Evolutionary conservation across 305 asterid genomes (phyloP).

Genomic region (Plantago coronopus): DNA sequence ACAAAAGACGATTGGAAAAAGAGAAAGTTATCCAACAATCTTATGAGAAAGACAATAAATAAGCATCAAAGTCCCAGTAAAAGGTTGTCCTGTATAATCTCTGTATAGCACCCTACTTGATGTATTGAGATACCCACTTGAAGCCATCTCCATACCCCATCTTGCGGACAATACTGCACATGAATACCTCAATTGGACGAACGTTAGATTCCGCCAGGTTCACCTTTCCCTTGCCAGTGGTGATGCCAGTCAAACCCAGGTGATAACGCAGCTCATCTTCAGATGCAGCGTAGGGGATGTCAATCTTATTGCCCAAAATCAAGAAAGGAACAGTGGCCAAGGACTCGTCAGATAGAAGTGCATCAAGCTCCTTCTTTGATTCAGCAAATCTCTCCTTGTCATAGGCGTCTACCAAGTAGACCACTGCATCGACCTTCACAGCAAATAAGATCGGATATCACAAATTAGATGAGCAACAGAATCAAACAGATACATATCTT

Average conservation of each 20-base stretch:
- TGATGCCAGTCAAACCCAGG: constrained; percentile 41
- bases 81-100: constrained; percentile 6
- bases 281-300: constrained; percentile 48
- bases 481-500: background rate
- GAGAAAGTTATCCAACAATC: constrained; percentile 4
- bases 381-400: constrained; percentile 49
- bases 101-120: constrained; percentile 29
- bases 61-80: constrained; percentile 12
- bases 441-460: constrained; percentile 2
- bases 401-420: constrained; percentile 42
- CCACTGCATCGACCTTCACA: constrained; percentile 44
- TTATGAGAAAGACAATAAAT: background rate
- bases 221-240: constrained; percentile 50
- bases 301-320: constrained; percentile 45
- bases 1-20: background rate
- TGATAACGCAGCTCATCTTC: constrained; percentile 45
- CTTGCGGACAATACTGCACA: constrained; percentile 54
- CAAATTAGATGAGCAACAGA: background rate
- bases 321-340: constrained; percentile 40
- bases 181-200: constrained; percentile 46
- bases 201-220: constrained; percentile 41
- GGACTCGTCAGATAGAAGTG: constrained; percentile 45
- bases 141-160: constrained; percentile 52
- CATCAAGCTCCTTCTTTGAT: constrained; percentile 44
- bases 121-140: constrained; percentile 50